Evolutionary conservation across 305 asterid genomes (phyloP).

Genomic region (Nicotiana rustica): DNA sequence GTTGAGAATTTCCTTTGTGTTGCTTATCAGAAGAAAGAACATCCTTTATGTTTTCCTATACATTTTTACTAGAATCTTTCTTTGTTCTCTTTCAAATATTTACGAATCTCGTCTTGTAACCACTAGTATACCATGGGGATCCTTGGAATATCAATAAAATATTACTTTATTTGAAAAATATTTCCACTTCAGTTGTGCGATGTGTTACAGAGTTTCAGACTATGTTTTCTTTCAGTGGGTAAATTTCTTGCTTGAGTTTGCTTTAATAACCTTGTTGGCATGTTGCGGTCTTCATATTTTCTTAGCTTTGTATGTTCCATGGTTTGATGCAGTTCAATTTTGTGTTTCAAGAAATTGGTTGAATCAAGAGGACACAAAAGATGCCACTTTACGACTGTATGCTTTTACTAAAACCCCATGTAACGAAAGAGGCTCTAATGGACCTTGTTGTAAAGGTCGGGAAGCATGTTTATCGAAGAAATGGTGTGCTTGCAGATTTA

Average conservation of each 20-base stretch:
- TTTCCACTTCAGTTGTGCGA: neutral
- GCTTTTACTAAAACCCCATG: slow-evolving; percentile 79
- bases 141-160: neutral
- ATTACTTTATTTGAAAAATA: neutral
- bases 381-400: slow-evolving; percentile 96
- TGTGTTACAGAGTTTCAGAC: neutral
- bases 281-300: neutral
- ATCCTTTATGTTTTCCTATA: neutral
- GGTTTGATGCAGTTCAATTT: neutral
- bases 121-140: slow-evolving; percentile 14
- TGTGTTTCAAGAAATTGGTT: slow-evolving; percentile 30
- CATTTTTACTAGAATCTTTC: neutral
- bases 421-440: slow-evolving; percentile 50
- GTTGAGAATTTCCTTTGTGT: neutral
- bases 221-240: neutral
- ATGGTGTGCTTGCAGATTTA: slow-evolving; percentile 74
- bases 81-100: neutral
- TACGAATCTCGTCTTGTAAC: neutral
- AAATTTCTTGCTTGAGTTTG: neutral
- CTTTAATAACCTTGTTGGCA: neutral
- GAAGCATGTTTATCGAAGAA: slow-evolving; percentile 70
- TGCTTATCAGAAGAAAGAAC: neutral
- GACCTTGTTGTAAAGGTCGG: slow-evolving; percentile 69
- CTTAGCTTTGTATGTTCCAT: slow-evolving; percentile 1
- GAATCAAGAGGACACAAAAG: slow-evolving; percentile 40